Conservation (phyloP, 805 yeast species). For the Blastobotrys americana region DNA sequence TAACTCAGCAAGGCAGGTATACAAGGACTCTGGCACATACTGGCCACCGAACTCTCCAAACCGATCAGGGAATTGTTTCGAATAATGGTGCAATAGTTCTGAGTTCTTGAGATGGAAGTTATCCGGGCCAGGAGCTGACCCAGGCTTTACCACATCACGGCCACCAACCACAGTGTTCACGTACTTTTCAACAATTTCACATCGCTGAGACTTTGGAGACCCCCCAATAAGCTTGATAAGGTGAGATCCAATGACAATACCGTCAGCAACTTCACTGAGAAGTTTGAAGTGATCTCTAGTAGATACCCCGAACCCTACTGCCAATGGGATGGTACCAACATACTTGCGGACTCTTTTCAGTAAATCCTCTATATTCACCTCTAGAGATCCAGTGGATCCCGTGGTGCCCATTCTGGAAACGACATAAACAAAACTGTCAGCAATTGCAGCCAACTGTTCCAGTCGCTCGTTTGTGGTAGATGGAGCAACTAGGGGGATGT, state of each 20-base stretch:
- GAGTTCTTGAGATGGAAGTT: constrained; percentile 19
- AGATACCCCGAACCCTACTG: constrained; percentile 96
- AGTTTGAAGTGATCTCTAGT: constrained; percentile 82
- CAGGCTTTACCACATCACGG: constrained; percentile 20
- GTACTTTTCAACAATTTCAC: constrained; percentile 56
- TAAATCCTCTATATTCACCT: constrained; percentile 55
- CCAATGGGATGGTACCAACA: constrained; percentile 72
- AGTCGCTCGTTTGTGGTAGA: constrained; percentile 90
- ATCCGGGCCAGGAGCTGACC: constrained; percentile 25
- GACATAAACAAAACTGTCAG: constrained; percentile 93
- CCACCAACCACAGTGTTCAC: constrained; percentile 64
- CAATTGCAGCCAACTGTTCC: constrained; percentile 67
- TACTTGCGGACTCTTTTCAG: constrained; percentile 67
- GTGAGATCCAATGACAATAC: constrained; percentile 93
- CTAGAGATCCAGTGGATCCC: constrained; percentile 69
- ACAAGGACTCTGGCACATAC: constrained; percentile 94
- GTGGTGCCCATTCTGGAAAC: constrained; percentile 98
- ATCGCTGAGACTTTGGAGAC: constrained; percentile 46
- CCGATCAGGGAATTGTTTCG: constrained; percentile 43
- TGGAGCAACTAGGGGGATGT: constrained; percentile 94
- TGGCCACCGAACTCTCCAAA: constrained; percentile 98
- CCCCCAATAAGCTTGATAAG: constrained; percentile 64
- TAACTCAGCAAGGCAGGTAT: constrained; percentile 81
- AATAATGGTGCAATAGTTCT: constrained; percentile 5
- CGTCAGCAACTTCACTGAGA: constrained; percentile 81